A percentile compares a stretch with the other conserved stretches of the same genome.
phyloP scores from a whole-genome alignment of 2,329 filamentous ascomycete species.

The Chrysoporthe cubensis region DNA sequence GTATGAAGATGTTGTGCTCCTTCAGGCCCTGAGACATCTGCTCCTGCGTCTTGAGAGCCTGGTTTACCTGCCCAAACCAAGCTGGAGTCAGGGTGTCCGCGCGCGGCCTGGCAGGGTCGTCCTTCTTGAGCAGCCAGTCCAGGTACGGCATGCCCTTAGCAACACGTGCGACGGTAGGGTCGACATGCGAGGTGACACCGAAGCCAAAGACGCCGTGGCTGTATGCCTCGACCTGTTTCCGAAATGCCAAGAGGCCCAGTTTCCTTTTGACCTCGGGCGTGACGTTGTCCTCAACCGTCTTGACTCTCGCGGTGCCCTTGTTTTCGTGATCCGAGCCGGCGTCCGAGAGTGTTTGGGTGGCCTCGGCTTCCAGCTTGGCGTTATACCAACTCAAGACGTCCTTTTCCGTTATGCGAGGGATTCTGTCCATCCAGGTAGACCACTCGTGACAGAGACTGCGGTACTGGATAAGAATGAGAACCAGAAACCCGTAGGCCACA shows the following conservation, averaged over 20 bases:
- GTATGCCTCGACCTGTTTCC: slow-evolving; percentile 41
- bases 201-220: slow-evolving; percentile 25
- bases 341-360: neutral
- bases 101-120: slow-evolving; percentile 34
- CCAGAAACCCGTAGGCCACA: slow-evolving; percentile 57
- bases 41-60: slow-evolving; percentile 40
- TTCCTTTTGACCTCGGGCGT: slow-evolving; percentile 30
- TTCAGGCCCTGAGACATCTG: slow-evolving; percentile 42
- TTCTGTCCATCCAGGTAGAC: slow-evolving; percentile 60
- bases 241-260: slow-evolving; percentile 36
- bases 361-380: slow-evolving; percentile 34
- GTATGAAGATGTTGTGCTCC: slow-evolving; percentile 43
- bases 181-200: slow-evolving; percentile 23
- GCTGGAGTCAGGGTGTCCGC: slow-evolving; percentile 39
- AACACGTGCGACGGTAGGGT: slow-evolving; percentile 33
- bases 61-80: slow-evolving; percentile 42
- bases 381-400: slow-evolving; percentile 55
- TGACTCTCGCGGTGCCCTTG: slow-evolving; percentile 12
- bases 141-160: slow-evolving; percentile 40
- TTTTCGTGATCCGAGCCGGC: neutral
- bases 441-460: slow-evolving; percentile 59
- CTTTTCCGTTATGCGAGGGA: slow-evolving; percentile 53
- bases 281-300: slow-evolving; percentile 31
- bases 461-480: slow-evolving; percentile 54
- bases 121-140: slow-evolving; percentile 42